A percentile compares a stretch with the other conserved stretches of the same genome.
Conservation (phyloP, 2,329 filamentous ascomycete species). For the Colletotrichum lindemuthianum region DNA sequence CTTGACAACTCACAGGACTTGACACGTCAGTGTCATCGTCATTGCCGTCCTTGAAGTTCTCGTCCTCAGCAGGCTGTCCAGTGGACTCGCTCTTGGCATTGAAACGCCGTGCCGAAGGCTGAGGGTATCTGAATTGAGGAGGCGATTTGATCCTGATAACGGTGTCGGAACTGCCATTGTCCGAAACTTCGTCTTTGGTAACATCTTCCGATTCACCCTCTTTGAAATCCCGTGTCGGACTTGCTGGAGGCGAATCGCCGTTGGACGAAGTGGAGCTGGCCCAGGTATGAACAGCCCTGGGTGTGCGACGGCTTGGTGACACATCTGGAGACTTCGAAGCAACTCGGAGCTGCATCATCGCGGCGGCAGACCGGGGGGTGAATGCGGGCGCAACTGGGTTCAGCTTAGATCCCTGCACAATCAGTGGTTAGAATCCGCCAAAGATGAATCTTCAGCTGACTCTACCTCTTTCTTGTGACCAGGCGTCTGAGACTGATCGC, state of each 20-base stretch:
- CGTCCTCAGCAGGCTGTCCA: neutral
- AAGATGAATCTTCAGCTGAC: constrained; percentile 41
- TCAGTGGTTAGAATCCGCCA: constrained; percentile 53
- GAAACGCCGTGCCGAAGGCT: constrained; percentile 12
- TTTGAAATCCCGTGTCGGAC: too few species aligned
- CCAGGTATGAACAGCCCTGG: constrained; percentile 9
- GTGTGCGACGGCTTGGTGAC: neutral
- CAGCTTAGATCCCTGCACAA: constrained; percentile 59
- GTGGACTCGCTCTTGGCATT: constrained; percentile 29
- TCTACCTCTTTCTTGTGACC: constrained; percentile 61
- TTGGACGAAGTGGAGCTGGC: constrained; percentile 25
- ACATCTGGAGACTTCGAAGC: neutral
- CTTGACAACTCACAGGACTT: neutral
- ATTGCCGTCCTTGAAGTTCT: neutral
- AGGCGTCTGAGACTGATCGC: constrained; percentile 44
- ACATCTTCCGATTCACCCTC: neutral
- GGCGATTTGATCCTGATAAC: constrained; percentile 24
- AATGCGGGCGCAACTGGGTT: constrained; percentile 67
- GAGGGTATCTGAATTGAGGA: constrained; percentile 21
- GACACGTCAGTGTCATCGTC: constrained; percentile 1
- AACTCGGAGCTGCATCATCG: constrained; percentile 18
- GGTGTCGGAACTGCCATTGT: constrained; percentile 19
- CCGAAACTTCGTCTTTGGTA: neutral
- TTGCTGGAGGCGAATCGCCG: neutral
- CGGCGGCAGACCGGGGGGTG: constrained; percentile 53